Percentiles rank a stretch among this genome's conserved stretches.
Evolutionary conservation across 495 filamentous ascomycete genomes (phyloP).

Genomic region (Halenospora varia): DNA sequence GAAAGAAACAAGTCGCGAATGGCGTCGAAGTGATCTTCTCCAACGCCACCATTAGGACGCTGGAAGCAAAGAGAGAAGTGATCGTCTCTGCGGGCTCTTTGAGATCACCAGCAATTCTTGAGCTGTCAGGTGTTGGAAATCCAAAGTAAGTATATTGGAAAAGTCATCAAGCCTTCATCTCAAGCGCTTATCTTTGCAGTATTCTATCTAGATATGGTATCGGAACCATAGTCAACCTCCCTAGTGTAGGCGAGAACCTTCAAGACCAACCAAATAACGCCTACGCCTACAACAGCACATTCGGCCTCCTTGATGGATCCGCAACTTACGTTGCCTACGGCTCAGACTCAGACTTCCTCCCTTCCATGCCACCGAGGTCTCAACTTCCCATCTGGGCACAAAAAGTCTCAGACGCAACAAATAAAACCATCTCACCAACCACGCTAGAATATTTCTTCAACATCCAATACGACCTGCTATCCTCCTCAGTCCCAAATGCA

Average conservation of each 20-base stretch:
- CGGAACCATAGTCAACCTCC: constrained; percentile 46
- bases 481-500: constrained; percentile 36
- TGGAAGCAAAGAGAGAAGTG: constrained; percentile 13
- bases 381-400: background rate
- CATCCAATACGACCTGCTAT: constrained; percentile 42
- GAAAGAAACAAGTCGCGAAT: constrained; percentile 11
- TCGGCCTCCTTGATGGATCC: background rate
- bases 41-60: background rate
- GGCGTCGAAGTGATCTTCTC: constrained; percentile 22
- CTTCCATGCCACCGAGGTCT: background rate
- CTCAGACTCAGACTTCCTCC: constrained; percentile 28
- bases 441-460: constrained; percentile 34
- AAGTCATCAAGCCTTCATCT: no score
- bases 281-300: constrained; percentile 34
- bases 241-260: constrained; percentile 58
- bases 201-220: constrained; percentile 48
- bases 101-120: constrained; percentile 11
- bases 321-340: constrained; percentile 11
- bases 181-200: constrained; percentile 31
- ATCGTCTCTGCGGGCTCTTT: constrained; percentile 12
- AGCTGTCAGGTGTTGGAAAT: constrained; percentile 15
- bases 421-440: constrained; percentile 23
- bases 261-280: constrained; percentile 59
- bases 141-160: constrained; percentile 23
- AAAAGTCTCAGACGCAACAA: constrained; percentile 25